phyloP scores from a whole-genome alignment of 495 filamentous ascomycete species.

The Aspergillus kassunensis region DNA sequence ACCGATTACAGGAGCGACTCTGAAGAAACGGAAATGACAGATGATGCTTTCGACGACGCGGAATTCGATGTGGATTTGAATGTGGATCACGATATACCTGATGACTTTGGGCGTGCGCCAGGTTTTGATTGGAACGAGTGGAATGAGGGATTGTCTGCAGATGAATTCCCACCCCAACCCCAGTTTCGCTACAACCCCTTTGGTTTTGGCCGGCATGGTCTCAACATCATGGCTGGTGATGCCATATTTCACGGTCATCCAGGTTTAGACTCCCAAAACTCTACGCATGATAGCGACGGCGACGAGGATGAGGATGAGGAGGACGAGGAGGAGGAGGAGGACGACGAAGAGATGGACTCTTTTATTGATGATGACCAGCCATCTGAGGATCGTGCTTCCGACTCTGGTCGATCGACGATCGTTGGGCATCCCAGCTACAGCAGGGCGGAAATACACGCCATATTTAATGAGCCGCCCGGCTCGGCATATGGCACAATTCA shows the following conservation, averaged over 20 bases:
- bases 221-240: background rate
- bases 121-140: constrained; percentile 20
- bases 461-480: constrained; percentile 8
- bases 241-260: background rate
- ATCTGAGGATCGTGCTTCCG: constrained; percentile 19
- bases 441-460: constrained; percentile 7
- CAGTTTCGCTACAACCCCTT: constrained; percentile 11
- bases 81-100: constrained; percentile 33
- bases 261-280: background rate
- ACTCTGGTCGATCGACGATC: constrained; percentile 29
- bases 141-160: constrained; percentile 16
- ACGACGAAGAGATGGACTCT: constrained; percentile 35
- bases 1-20: constrained; percentile 25
- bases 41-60: constrained; percentile 12
- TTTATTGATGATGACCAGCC: constrained; percentile 39
- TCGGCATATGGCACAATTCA: constrained; percentile 6
- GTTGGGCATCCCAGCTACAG: constrained; percentile 20
- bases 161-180: constrained; percentile 4
- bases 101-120: constrained; percentile 22
- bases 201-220: background rate
- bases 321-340: constrained; percentile 28
- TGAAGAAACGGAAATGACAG: constrained; percentile 31
- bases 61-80: background rate
- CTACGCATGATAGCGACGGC: background rate
- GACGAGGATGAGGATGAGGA: constrained; percentile 22